Evolutionary conservation across 2,329 filamentous ascomycete genomes (phyloP).

Genomic region (Paecilomyces sp.): DNA sequence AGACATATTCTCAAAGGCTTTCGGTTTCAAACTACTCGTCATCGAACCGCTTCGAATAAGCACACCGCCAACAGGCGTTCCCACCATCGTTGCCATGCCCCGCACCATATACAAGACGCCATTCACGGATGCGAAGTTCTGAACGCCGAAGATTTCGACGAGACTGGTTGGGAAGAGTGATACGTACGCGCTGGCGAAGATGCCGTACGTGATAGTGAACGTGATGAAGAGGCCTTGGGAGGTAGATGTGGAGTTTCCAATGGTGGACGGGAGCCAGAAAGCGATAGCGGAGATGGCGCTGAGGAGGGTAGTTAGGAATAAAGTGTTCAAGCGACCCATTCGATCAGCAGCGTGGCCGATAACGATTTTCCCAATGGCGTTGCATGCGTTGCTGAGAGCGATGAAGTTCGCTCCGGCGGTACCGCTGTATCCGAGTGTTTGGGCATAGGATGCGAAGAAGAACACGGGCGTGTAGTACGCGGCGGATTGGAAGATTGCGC

Average conservation of each 20-base stretch:
- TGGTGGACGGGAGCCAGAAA: conserved; percentile 18
- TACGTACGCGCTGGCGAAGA: conserved; percentile 34
- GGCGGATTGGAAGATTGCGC: conserved; percentile 31
- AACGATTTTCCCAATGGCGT: conserved; percentile 31
- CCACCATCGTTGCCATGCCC: conserved; percentile 29
- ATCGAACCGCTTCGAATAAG: neutral
- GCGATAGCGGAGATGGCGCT: conserved; percentile 21
- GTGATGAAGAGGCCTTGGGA: conserved; percentile 23
- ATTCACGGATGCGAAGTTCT: conserved; percentile 30
- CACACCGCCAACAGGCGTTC: conserved; percentile 23
- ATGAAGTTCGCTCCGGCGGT: conserved; percentile 33
- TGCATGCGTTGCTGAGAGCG: conserved; percentile 35
- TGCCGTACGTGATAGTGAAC: conserved; percentile 28
- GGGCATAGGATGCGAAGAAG: conserved; percentile 34
- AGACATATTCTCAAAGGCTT: conserved; percentile 9
- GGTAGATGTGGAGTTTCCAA: conserved; percentile 6
- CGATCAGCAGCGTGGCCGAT: conserved; percentile 34
- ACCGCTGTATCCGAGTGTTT: conserved; percentile 30
- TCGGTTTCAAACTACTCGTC: neutral
- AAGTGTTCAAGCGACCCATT: conserved; percentile 33
- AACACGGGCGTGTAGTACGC: conserved; percentile 35
- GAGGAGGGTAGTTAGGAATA: conserved; percentile 26
- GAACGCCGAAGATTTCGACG: conserved; percentile 31
- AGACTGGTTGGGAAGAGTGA: conserved; percentile 31
- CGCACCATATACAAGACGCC: conserved; percentile 33